phyloP scores from a whole-genome alignment of 345 rosid genomes.

The Salix koriyanagi region DNA sequence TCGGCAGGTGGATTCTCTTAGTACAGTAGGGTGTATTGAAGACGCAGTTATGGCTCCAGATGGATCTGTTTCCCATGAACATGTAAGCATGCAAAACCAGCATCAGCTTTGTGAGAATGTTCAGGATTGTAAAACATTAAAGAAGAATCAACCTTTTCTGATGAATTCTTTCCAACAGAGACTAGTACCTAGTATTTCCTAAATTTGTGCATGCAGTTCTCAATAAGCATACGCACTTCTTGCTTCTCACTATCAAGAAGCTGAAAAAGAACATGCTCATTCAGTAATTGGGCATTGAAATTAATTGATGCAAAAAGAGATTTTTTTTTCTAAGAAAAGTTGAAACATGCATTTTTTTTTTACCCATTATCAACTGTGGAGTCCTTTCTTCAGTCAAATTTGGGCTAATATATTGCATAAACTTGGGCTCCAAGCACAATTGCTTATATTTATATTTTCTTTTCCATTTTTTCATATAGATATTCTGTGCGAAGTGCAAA shows the following conservation, averaged over 20 bases:
- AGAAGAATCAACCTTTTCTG: not conserved
- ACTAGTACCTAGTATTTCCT: not conserved
- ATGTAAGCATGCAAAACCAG: constrained; percentile 41
- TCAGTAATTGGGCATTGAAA: not conserved
- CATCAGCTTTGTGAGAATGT: not conserved
- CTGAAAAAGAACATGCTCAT: not conserved
- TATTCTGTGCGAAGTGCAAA: constrained; percentile 91
- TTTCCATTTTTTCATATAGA: constrained; percentile 38
- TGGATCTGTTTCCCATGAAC: constrained; percentile 93
- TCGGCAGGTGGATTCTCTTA: constrained; percentile 71
- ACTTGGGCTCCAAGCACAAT: not conserved
- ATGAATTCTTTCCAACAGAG: not conserved
- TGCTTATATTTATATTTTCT: constrained; percentile 6
- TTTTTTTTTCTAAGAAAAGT: not conserved
- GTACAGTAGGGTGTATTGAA: constrained; percentile 79
- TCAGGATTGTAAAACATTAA: not conserved
- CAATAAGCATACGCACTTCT: not conserved
- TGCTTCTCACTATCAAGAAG: not conserved
- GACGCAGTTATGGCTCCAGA: constrained; percentile 82
- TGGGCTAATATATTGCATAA: not conserved
- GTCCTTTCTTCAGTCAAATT: not conserved
- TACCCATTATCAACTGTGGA: not conserved
- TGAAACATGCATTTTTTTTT: not conserved
- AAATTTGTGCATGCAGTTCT: not conserved
- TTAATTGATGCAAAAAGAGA: not conserved